Conservation (phyloP, 306 rosid genomes). For the Quercus berberidifolia region DNA sequence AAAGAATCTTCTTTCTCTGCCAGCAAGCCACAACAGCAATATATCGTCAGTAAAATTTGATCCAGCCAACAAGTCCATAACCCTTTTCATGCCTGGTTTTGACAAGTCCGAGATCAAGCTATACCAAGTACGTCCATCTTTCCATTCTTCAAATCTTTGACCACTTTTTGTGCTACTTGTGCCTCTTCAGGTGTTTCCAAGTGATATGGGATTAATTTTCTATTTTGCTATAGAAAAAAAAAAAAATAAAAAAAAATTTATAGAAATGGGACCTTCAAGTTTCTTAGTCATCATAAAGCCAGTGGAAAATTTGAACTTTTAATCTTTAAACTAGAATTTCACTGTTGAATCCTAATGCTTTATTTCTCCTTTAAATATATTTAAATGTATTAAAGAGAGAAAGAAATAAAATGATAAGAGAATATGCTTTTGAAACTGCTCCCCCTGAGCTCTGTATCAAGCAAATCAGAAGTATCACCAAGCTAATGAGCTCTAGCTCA, state of each 20-base stretch:
- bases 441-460: neutral
- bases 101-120: conserved; percentile 91
- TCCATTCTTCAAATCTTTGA: neutral
- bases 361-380: neutral
- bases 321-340: neutral
- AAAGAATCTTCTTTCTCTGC: conserved; percentile 48
- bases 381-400: neutral
- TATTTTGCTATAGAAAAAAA: neutral
- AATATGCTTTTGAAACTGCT: neutral
- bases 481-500: too few relatives aligned
- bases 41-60: conserved; percentile 60
- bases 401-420: neutral
- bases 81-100: conserved; percentile 92
- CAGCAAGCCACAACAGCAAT: conserved; percentile 35
- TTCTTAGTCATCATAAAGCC: neutral
- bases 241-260: neutral
- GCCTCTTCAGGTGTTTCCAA: neutral
- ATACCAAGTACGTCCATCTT: conserved; percentile 58
- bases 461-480: neutral
- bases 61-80: conserved; percentile 53
- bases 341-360: neutral
- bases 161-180: neutral
- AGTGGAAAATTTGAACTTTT: neutral
- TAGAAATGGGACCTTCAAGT: neutral
- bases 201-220: conserved; percentile 2